These are phyloP conservation scores for Aureoboletus auriporus DNA, from an alignment of 768 basidiomycete species.

Conservation along the genomic window DNA sequence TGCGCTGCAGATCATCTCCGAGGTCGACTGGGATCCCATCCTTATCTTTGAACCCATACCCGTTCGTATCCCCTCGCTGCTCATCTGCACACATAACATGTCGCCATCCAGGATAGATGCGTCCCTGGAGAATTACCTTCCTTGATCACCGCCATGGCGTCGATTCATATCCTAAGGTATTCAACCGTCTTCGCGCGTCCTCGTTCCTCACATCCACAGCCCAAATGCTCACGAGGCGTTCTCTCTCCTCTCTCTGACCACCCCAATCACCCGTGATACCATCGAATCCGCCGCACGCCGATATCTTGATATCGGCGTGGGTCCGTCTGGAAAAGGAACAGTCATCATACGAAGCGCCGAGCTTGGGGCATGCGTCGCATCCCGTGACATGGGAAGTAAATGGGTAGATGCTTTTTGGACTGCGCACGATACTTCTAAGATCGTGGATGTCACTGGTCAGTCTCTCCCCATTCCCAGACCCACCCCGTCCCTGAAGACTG, in stretches of 20 bases:
- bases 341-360: conserved; percentile 75
- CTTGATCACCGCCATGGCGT: conserved; percentile 53
- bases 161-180: conserved; percentile 68
- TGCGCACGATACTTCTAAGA: conserved; percentile 37
- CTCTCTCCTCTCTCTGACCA: conserved; percentile 54
- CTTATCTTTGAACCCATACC: conserved; percentile 87
- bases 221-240: conserved; percentile 88
- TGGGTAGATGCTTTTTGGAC: conserved; percentile 82
- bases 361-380: conserved; percentile 66
- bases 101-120: conserved; percentile 59
- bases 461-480: conserved; percentile 5
- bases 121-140: conserved; percentile 74
- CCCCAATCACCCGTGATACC: conserved; percentile 35
- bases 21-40: conserved; percentile 65
- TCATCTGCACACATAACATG: conserved; percentile 1
- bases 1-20: conserved; percentile 60
- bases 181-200: not conserved
- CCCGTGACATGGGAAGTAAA: conserved; percentile 33
- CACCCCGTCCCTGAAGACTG: conserved; percentile 1
- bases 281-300: conserved; percentile 65
- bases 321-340: conserved; percentile 43
- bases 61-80: conserved; percentile 38
- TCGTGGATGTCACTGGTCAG: conserved; percentile 82
- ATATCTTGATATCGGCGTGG: conserved; percentile 62
- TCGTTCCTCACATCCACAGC: conserved; percentile 34